Evolutionary conservation across 805 yeast genomes (phyloP), one percentile per base, ranked within the genome.

Genomic region (Wickerhamiella siamensis): DNA sequence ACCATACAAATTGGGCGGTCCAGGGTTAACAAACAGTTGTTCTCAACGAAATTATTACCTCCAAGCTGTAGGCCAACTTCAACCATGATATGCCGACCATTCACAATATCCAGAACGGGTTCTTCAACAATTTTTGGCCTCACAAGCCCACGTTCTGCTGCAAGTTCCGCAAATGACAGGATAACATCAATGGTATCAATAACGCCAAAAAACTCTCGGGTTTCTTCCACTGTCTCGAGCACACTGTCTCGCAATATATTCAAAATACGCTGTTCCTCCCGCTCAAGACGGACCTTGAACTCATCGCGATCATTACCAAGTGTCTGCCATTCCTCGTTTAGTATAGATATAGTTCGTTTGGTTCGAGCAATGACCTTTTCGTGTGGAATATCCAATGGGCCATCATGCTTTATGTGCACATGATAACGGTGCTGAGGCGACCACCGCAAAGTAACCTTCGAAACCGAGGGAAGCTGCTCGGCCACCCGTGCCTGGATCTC

Each of bases 81-180:
- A 2, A 88, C 97, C 14, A 84, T 86, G 12, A 83, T 55, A 58
- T 91, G 97, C 24, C 95, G 65, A 0, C 97, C 97, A 1, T 66
- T 71, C 1, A 54, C 53, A 8, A 86, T 71, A 0, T 69, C 63
- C 4, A 79, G 63, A 16, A 55, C 61, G 0, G 67, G 62, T 2
- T 72, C 62, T 2, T 70, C 60, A 26, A 70, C 70, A 18, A 88
- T 61, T 8, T 51, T 62, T 0, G 98, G 98, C 41, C 83, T 62
- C 0, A 71, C 75, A 37, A 86, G 66, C 26, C 71, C 63, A 46
- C 71, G 72, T 49, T 83, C 94, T n/a, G 59, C 56, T 0, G 96
- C 79, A 14, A 87, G 60, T 0, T 62, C 58, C 0, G 94, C 78
- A 59, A 91, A 82, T 0, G 94, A 78, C 10, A 75, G 61, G 1